Conservation (phyloP, 352 stramenopile species). For the Phytophthora pisi region DNA sequence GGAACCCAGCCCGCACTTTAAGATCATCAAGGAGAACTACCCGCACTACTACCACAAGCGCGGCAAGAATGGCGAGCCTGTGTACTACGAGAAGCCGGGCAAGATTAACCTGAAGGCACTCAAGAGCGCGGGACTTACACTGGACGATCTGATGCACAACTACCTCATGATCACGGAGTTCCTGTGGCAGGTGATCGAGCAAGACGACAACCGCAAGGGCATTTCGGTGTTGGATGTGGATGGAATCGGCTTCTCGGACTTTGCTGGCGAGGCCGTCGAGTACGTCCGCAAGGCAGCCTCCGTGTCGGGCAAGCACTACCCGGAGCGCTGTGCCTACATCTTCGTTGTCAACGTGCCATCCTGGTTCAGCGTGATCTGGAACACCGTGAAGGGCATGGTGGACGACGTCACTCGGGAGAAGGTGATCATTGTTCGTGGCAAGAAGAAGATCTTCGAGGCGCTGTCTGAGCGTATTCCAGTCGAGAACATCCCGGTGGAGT, state of each 20-base stretch:
- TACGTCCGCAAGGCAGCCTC: slow-evolving; percentile 78
- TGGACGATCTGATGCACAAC: slow-evolving; percentile 87
- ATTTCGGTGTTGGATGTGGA: slow-evolving; percentile 88
- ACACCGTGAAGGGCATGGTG: slow-evolving; percentile 92
- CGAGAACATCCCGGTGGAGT: slow-evolving; percentile 84
- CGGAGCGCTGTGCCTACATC: slow-evolving; percentile 93
- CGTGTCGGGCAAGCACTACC: slow-evolving; percentile 92
- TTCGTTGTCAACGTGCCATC: slow-evolving; percentile 95
- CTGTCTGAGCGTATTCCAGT: slow-evolving; percentile 71
- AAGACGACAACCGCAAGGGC: slow-evolving; percentile 86
- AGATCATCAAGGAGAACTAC: slow-evolving; percentile 92
- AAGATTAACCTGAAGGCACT: slow-evolving; percentile 90
- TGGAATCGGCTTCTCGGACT: slow-evolving; percentile 84
- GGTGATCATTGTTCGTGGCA: slow-evolving; percentile 88
- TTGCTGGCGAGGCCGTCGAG: slow-evolving; percentile 86
- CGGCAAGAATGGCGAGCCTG: slow-evolving; percentile 75
- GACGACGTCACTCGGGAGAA: slow-evolving; percentile 94
- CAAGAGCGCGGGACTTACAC: slow-evolving; percentile 70
- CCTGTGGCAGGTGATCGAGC: slow-evolving; percentile 84
- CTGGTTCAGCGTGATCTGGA: slow-evolving; percentile 95
- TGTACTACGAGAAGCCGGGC: slow-evolving; percentile 89
- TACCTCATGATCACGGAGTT: slow-evolving; percentile 89
- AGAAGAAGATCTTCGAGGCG: slow-evolving; percentile 85
- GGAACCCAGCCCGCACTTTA: slow-evolving; percentile 69
- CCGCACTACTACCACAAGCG: slow-evolving; percentile 91